Evolutionary conservation across 805 yeast genomes (phyloP), one percentile per base, ranked within the genome.

Genomic region (Hanseniaspora singularis): DNA sequence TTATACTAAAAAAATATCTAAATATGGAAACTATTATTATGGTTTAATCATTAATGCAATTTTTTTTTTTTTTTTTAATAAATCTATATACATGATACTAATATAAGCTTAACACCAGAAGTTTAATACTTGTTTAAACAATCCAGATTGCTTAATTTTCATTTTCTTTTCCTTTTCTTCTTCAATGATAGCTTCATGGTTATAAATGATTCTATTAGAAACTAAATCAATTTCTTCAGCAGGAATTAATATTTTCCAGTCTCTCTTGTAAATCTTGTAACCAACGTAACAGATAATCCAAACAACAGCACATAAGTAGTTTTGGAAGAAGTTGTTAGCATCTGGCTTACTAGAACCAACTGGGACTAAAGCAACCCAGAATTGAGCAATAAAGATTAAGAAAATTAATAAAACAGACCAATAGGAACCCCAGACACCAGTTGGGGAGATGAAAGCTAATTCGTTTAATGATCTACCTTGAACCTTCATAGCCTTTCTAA

Each of bases 281-380:
- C 67, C 70, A 4, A 66, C 16, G 56, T 68, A 73, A 39, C 67
- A 63, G 3, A 57, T 61, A 10, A 72, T 47, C 46, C 71, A 61
- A 32, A 73, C 68, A 11, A 72, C 70, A 49, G 67, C 65, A 27
- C 76, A 74, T 47, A 74, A 56, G 53, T 68, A 71, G 33, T 66
- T 63, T 52, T 65, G 64, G 55, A 74, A 70, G 57, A 72, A 72
- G 20, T 51, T 57, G 37, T 59, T 56, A 7, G 76, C 80, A 39
- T 62, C 59, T 33, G 67, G 55, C 19, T 52, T 53, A 14, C 34
- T 42, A 8, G 82, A 79, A 51, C 76, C 76, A 40, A 76, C 57
- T 49, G 94, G 94, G 69, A 69, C 82, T 34, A 83, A 64, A 6
- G 92, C 88, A 51, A 80, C 70, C 79, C 81, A 78, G 59, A 78